Percentiles rank a stretch among this genome's conserved stretches.
phyloP scores from a whole-genome alignment of 2,329 filamentous ascomycete genomes.

The Xylariales sp. region DNA sequence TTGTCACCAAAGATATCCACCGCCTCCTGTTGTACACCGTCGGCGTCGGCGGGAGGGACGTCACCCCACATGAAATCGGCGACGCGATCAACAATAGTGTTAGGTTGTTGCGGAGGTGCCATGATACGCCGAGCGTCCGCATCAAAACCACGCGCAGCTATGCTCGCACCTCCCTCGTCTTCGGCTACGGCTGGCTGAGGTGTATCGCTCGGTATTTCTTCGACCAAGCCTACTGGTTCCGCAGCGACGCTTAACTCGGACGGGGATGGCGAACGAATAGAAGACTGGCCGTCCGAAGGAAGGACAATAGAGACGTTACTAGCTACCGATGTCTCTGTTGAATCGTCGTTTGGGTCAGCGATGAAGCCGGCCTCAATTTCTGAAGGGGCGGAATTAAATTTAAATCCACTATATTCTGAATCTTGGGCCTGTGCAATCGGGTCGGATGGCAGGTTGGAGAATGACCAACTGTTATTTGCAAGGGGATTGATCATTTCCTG shows the following conservation, averaged over 20 bases:
- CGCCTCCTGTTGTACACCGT: slow-evolving; percentile 62
- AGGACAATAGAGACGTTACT: slow-evolving; percentile 3
- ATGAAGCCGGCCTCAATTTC: neutral
- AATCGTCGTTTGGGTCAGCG: slow-evolving; percentile 2
- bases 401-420: neutral
- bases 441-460: slow-evolving; percentile 50
- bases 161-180: slow-evolving; percentile 12
- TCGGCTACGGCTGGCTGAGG: neutral
- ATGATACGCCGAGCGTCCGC: slow-evolving; percentile 29
- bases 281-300: neutral
- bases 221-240: neutral
- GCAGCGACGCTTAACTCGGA: neutral
- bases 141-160: slow-evolving; percentile 9
- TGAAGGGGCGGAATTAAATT: neutral
- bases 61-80: slow-evolving; percentile 73
- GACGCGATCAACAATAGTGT: slow-evolving; percentile 57
- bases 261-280: slow-evolving; percentile 15
- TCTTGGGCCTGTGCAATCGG: slow-evolving; percentile 5
- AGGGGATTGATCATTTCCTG: slow-evolving; percentile 61
- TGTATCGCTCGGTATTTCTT: neutral
- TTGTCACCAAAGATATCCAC: slow-evolving; percentile 69
- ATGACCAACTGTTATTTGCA: slow-evolving; percentile 72
- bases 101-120: slow-evolving; percentile 44
- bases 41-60: slow-evolving; percentile 55
- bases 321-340: slow-evolving; percentile 11